These are phyloP conservation scores for Fomitopsis schrenkii DNA, from an alignment of 1,284 basidiomycete genomes.

Conservation along the genomic window DNA sequence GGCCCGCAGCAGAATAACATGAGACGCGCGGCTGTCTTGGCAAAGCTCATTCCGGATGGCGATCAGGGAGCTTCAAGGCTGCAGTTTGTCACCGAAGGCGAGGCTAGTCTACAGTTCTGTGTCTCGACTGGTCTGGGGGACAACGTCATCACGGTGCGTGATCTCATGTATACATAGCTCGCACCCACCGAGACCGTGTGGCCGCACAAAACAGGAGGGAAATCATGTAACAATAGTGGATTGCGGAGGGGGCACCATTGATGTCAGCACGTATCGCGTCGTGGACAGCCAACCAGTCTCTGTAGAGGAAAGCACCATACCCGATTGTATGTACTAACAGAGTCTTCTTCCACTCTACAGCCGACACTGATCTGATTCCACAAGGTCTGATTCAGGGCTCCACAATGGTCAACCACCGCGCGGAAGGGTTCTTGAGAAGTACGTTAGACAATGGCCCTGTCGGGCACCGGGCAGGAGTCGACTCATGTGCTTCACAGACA, in stretches of 20 bases:
- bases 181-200: background rate
- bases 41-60: constrained; percentile 10
- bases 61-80: background rate
- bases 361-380: background rate
- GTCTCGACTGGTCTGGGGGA: background rate
- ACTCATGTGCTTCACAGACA: constrained; percentile 20
- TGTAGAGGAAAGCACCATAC: constrained; percentile 36
- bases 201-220: background rate
- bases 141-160: background rate
- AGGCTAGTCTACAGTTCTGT: constrained; percentile 5
- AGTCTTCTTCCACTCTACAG: no score
- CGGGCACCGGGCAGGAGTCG: background rate
- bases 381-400: constrained; percentile 25
- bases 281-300: constrained; percentile 13
- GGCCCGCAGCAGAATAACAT: constrained; percentile 37
- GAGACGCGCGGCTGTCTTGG: constrained; percentile 31
- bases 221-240: background rate
- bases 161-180: background rate
- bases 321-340: constrained; percentile 18
- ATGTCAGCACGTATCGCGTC: constrained; percentile 16
- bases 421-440: constrained; percentile 28
- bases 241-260: constrained; percentile 1
- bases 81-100: constrained; percentile 1
- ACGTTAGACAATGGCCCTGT: background rate
- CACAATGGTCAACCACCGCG: constrained; percentile 24